Evolutionary conservation across 1,284 basidiomycete genomes (phyloP).

Genomic region (Fistulinella cinereoalba): DNA sequence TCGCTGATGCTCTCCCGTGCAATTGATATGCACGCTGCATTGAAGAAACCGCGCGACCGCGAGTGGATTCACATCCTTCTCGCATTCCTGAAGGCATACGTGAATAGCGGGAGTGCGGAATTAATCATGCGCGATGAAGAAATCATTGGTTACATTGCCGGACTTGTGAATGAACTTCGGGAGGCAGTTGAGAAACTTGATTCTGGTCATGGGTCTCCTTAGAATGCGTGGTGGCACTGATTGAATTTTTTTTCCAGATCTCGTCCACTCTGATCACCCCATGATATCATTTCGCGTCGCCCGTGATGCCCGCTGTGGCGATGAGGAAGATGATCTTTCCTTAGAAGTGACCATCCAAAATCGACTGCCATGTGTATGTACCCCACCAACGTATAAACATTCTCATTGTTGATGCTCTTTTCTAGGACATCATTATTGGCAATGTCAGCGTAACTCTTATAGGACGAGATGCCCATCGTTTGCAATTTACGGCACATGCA

Average conservation of each 20-base stretch:
- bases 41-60: conserved; percentile 55
- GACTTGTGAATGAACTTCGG: conserved; percentile 51
- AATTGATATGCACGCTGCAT: conserved; percentile 57
- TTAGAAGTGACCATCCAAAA: conserved; percentile 61
- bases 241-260: conserved; percentile 42
- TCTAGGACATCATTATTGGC: conserved; percentile 48
- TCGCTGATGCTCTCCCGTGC: conserved; percentile 71
- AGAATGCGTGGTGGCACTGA: conserved; percentile 11
- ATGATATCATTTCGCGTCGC: conserved; percentile 52
- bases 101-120: conserved; percentile 52
- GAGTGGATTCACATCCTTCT: conserved; percentile 76
- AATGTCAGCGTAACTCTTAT: conserved; percentile 49
- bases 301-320: conserved; percentile 46
- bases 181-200: conserved; percentile 50
- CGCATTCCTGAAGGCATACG: conserved; percentile 65
- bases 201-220: conserved; percentile 43
- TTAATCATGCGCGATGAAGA: conserved; percentile 52
- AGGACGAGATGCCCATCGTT: conserved; percentile 56
- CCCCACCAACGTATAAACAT: conserved; percentile 2
- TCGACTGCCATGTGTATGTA: conserved; percentile 64
- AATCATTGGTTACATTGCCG: conserved; percentile 49
- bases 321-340: conserved; percentile 61
- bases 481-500: conserved; percentile 45
- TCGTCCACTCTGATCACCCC: conserved; percentile 66
- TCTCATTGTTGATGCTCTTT: conserved; percentile 12